Conservation (phyloP, 306 rosid genomes). For the Medicago ruthenica region DNA sequence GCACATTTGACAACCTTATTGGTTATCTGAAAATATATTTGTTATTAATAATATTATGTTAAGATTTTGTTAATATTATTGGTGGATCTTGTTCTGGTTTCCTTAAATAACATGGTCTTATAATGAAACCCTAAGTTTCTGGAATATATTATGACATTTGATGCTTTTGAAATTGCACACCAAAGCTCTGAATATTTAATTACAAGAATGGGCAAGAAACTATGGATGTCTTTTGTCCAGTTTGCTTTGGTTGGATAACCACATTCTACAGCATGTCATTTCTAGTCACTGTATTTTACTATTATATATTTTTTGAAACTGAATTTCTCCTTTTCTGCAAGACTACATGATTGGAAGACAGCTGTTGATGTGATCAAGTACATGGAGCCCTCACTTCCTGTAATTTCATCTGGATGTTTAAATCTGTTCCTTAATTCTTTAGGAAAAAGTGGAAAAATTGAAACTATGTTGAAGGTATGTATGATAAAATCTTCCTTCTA, state of each 20-base stretch:
- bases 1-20: not conserved
- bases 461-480: constrained; percentile 91
- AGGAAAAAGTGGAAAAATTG: constrained; percentile 88
- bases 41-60: constrained; percentile 4
- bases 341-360: constrained; percentile 90
- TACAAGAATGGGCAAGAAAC: constrained; percentile 10
- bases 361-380: constrained; percentile 66
- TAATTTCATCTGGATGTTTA: constrained; percentile 69
- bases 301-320: constrained; percentile 41
- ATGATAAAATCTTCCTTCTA: constrained; percentile 19
- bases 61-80: constrained; percentile 8
- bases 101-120: constrained; percentile 8
- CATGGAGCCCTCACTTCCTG: constrained; percentile 77
- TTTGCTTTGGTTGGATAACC: constrained; percentile 37
- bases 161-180: constrained; percentile 16
- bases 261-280: constrained; percentile 28
- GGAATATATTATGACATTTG: constrained; percentile 15
- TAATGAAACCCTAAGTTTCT: constrained; percentile 24
- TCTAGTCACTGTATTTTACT: constrained; percentile 30
- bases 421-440: constrained; percentile 76
- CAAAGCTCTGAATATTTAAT: constrained; percentile 8
- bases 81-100: constrained; percentile 17
- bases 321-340: constrained; percentile 50
- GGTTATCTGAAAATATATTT: constrained; percentile 4
- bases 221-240: constrained; percentile 24